Conservation (phyloP, 1,139 yeast genomes). For the Blastobotrys apis region DNA sequence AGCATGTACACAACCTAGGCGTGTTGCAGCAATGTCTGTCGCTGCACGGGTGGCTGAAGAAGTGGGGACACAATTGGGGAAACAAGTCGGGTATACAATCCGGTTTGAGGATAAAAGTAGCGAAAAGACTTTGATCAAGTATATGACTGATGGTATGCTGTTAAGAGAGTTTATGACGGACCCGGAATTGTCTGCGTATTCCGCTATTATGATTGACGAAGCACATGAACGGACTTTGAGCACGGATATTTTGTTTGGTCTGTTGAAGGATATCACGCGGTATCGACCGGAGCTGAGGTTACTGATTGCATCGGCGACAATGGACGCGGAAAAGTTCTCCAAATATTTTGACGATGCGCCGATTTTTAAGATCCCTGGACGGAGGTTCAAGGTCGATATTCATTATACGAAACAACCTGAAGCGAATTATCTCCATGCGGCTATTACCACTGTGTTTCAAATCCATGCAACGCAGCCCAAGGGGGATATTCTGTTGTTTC, state of each 20-base stretch:
- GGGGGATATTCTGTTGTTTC: constrained; percentile 87
- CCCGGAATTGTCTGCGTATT: constrained; percentile 61
- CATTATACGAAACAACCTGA: constrained; percentile 85
- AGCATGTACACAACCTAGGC: constrained; percentile 93
- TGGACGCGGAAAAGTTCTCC: constrained; percentile 83
- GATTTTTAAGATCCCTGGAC: constrained; percentile 79
- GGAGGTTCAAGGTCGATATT: constrained; percentile 83
- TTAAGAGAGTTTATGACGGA: constrained; percentile 78
- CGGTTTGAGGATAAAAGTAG: constrained; percentile 78
- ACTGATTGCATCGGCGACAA: constrained; percentile 88
- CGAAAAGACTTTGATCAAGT: constrained; percentile 65
- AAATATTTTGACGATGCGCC: constrained; percentile 79
- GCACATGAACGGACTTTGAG: constrained; percentile 93
- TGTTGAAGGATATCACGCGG: constrained; percentile 65
- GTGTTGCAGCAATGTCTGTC: constrained; percentile 94
- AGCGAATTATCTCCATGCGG: constrained; percentile 84
- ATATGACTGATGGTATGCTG: constrained; percentile 93
- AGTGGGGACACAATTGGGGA: constrained; percentile 65
- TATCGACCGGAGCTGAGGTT: constrained; percentile 66
- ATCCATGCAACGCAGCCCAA: constrained; percentile 70
- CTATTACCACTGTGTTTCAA: constrained; percentile 75
- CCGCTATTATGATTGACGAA: constrained; percentile 90
- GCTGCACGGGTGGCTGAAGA: constrained; percentile 91
- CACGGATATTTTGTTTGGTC: constrained; percentile 85
- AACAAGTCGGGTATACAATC: constrained; percentile 80